Conservation (phyloP, 2,329 filamentous ascomycete genomes). For the Apiospora saccharicola region DNA sequence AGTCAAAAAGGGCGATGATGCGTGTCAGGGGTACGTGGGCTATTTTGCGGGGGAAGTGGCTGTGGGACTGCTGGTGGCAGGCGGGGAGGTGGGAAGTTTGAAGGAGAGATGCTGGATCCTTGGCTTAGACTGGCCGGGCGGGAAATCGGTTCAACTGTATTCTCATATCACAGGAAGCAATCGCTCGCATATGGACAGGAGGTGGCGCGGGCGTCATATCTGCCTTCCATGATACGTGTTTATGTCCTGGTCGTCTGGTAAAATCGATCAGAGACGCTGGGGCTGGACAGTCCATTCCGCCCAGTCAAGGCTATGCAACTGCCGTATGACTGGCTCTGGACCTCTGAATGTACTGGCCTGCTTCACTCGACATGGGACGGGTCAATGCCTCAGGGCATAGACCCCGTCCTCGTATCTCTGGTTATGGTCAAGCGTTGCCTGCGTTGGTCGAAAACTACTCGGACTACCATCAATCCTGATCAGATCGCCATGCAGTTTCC, state of each 20-base stretch:
- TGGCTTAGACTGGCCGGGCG: background rate
- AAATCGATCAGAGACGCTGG: background rate
- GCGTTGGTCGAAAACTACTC: background rate
- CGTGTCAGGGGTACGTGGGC: background rate
- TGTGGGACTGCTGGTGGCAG: background rate
- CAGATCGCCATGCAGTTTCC: background rate
- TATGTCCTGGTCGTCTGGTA: background rate
- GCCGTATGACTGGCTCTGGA: background rate
- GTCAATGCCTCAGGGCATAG: background rate
- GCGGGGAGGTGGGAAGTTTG: background rate
- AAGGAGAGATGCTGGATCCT: background rate
- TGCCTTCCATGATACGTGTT: background rate
- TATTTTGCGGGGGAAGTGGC: background rate
- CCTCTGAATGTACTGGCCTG: background rate
- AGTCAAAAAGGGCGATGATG: background rate
- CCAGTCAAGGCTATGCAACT: background rate
- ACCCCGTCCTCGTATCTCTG: background rate
- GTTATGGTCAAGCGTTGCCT: background rate
- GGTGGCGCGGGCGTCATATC: background rate
- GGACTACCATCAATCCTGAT: background rate
- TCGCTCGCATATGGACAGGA: background rate
- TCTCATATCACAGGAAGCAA: background rate
- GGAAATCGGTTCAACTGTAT: slow-evolving; percentile 1
- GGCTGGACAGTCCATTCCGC: background rate
- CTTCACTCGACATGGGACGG: background rate